A percentile compares a stretch with the other conserved stretches of the same genome.
Evolutionary conservation across 1,284 basidiomycete genomes (phyloP).

Genomic region (Cystobasidium sp.): DNA sequence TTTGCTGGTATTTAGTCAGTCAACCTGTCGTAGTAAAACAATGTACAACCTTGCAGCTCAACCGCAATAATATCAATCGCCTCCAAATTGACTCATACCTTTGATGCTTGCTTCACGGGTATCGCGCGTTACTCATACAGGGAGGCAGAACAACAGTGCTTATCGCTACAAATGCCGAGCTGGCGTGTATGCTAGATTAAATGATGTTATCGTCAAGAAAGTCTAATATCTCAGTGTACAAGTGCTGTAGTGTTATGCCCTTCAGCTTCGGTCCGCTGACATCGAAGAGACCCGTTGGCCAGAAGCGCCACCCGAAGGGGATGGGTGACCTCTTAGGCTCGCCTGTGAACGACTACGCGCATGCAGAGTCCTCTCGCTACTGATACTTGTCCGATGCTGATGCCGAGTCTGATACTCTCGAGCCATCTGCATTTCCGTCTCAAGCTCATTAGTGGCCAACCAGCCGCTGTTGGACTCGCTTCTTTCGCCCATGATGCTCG

Average conservation of each 20-base stretch:
- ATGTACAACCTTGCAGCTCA: conserved; percentile 9
- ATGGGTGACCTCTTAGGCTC: neutral
- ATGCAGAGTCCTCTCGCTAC: conserved; percentile 8
- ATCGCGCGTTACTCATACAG: neutral
- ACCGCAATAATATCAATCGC: neutral
- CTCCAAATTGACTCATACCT: neutral
- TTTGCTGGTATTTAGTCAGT: neutral
- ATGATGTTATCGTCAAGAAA: too few relatives aligned
- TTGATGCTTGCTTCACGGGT: neutral
- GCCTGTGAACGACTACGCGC: neutral
- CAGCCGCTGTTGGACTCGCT: conserved; percentile 15
- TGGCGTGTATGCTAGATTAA: too few relatives aligned
- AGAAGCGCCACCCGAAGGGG: neutral
- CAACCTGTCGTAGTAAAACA: conserved; percentile 16
- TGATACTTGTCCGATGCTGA: conserved; percentile 1
- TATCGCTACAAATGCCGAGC: too few relatives aligned
- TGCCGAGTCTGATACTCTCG: conserved; percentile 24
- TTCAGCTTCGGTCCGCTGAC: neutral
- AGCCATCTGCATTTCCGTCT: conserved; percentile 42
- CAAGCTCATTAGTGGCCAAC: conserved; percentile 23
- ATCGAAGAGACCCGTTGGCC: neutral
- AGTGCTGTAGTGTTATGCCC: too few relatives aligned
- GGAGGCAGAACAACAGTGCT: too few relatives aligned
- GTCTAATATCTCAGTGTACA: too few relatives aligned
- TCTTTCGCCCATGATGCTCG: conserved; percentile 18